Conservation (phyloP, 805 yeast species). For the Vanderwaltozyma yarrowii region DNA sequence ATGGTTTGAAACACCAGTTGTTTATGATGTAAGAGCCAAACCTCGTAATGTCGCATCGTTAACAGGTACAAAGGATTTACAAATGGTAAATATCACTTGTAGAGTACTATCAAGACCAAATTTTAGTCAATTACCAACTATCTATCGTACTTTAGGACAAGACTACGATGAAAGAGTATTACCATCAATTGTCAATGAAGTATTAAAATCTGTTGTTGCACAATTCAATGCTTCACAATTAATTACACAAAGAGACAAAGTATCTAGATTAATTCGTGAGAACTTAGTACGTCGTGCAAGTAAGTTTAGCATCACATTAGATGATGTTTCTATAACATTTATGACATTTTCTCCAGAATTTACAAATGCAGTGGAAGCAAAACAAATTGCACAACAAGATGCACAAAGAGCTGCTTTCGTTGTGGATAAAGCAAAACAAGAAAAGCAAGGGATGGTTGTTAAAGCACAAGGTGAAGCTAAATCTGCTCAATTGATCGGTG, state of each 20-base stretch:
- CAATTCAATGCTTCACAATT: constrained; percentile 97
- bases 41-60: constrained; percentile 93
- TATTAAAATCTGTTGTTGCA: constrained; percentile 91
- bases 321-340: constrained; percentile 91
- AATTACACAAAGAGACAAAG: constrained; percentile 98
- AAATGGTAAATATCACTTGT: constrained; percentile 99
- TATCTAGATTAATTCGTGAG: constrained; percentile 83
- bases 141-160: constrained; percentile 84
- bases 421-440: constrained; percentile 95
- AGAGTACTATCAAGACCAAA: constrained; percentile 91
- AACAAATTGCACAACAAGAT: constrained; percentile 98
- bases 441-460: constrained; percentile 93
- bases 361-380: constrained; percentile 95
- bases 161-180: constrained; percentile 96
- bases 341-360: constrained; percentile 98
- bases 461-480: constrained; percentile 98
- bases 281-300: constrained; percentile 84
- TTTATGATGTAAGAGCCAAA: constrained; percentile 92
- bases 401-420: constrained; percentile 97
- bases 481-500: constrained; percentile 97
- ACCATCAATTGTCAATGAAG: constrained; percentile 98
- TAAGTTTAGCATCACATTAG: constrained; percentile 76
- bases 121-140: constrained; percentile 62
- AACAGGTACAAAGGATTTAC: constrained; percentile 96
- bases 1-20: constrained; percentile 86